These are phyloP conservation scores for Xylaria sp. DNA, from an alignment of 2,329 filamentous ascomycete species.

Conservation along the genomic window DNA sequence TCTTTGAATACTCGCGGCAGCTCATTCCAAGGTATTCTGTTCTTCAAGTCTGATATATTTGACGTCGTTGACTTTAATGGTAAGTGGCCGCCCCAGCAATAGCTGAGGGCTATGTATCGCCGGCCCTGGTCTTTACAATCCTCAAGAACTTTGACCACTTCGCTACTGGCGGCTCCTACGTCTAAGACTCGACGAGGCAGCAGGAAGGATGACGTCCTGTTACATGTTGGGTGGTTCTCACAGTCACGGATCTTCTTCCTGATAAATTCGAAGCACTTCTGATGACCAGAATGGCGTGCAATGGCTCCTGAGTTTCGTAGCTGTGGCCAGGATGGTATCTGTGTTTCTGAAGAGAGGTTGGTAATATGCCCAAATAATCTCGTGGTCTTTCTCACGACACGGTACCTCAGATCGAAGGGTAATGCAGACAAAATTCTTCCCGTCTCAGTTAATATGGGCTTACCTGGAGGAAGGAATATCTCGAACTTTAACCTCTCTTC, in stretches of 20 bases:
- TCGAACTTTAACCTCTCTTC: constrained; percentile 2
- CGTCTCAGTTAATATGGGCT: neutral
- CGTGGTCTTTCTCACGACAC: neutral
- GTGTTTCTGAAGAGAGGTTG: neutral
- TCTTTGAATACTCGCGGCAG: constrained; percentile 10
- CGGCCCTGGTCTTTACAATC: neutral
- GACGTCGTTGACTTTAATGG: constrained; percentile 11
- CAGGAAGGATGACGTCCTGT: neutral
- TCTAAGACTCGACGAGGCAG: constrained; percentile 13
- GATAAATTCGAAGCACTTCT: constrained; percentile 13
- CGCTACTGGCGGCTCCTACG: neutral
- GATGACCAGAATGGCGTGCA: constrained; percentile 1
- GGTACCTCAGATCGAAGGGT: neutral
- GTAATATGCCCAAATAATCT: neutral
- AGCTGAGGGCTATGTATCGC: constrained; percentile 13
- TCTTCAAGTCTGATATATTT: constrained; percentile 9
- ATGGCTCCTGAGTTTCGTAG: constrained; percentile 6
- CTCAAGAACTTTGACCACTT: constrained; percentile 8
- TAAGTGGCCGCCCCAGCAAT: constrained; percentile 19
- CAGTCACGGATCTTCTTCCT: constrained; percentile 19
- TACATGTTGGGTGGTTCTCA: constrained; percentile 7
- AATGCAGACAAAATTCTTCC: neutral
- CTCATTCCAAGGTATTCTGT: neutral
- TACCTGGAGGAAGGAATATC: constrained; percentile 17
- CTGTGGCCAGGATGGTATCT: constrained; percentile 15